Percentiles rank a stretch among this genome's conserved stretches.
Evolutionary conservation across 2,329 filamentous ascomycete genomes (phyloP).

Genomic region (Geosmithia morbida): DNA sequence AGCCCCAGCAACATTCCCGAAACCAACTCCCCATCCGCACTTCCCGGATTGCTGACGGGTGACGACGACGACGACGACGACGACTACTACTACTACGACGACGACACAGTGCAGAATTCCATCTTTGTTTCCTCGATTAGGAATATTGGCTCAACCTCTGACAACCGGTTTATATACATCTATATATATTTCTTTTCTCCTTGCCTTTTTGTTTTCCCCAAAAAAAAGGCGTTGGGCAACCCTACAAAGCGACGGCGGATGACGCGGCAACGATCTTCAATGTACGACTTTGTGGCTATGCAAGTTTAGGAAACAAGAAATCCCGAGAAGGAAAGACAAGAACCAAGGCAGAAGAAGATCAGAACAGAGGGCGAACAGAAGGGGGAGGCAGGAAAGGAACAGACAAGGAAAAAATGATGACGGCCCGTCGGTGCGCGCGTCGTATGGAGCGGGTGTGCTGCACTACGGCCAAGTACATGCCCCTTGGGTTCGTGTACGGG

Average conservation of each 20-base stretch:
- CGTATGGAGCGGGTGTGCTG: constrained; percentile 76
- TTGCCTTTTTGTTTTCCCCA: neutral
- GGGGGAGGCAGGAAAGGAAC: neutral
- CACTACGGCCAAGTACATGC: constrained; percentile 63
- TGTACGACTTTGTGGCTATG: neutral
- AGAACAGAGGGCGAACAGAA: neutral
- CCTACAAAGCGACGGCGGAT: neutral
- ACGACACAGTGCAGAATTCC: too few relatives aligned
- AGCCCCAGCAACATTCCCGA: too few relatives aligned
- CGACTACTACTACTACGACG: too few relatives aligned
- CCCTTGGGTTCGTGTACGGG: constrained; percentile 77
- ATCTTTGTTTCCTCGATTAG: too few relatives aligned
- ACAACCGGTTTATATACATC: too few relatives aligned
- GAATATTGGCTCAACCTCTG: too few relatives aligned
- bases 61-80: too few relatives aligned
- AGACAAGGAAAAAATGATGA: constrained; percentile 9
- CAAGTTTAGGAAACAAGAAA: too few relatives aligned
- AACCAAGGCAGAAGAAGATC: neutral
- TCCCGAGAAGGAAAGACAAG: neutral
- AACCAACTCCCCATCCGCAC: too few relatives aligned
- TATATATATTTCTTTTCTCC: too few relatives aligned
- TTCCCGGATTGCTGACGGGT: too few relatives aligned
- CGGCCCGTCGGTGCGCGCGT: constrained; percentile 50
- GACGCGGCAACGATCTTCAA: neutral
- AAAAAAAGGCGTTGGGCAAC: too few relatives aligned